A percentile compares a stretch with the other conserved stretches of the same genome.
phyloP scores from a whole-genome alignment of 1,284 basidiomycete species.

The Ustilago crameri region DNA sequence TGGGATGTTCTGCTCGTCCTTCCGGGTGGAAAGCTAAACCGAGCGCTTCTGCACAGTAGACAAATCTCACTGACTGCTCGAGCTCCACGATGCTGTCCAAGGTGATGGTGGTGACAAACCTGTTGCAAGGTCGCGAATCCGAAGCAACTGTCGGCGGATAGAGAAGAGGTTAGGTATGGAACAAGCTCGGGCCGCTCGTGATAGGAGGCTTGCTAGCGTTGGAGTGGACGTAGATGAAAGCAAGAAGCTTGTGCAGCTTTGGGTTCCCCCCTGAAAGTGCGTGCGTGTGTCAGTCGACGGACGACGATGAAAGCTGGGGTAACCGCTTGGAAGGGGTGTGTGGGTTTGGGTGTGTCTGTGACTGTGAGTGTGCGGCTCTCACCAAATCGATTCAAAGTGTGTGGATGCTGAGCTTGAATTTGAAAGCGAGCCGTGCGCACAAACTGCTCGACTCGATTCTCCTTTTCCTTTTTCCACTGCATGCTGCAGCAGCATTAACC shows the following conservation, averaged over 20 bases:
- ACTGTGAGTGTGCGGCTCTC: background rate
- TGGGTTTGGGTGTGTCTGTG: background rate
- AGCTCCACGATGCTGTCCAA: no score
- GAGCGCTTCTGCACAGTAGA: no score
- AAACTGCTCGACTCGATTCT: background rate
- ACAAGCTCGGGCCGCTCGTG: background rate
- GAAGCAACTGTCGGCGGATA: no score
- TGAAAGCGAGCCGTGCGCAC: slow-evolving; percentile 2
- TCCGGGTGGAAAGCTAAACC: no score
- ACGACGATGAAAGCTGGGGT: slow-evolving; percentile 2
- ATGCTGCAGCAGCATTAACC: no score
- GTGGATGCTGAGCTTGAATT: slow-evolving; percentile 3
- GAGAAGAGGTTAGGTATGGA: background rate
- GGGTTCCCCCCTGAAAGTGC: slow-evolving; percentile 8
- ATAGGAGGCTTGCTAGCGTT: background rate
- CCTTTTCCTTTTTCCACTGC: no score
- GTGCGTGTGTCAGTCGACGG: background rate
- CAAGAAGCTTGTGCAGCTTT: background rate
- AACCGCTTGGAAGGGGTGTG: no score
- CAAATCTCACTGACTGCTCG: no score
- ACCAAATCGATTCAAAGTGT: background rate
- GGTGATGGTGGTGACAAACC: no score
- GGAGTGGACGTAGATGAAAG: background rate
- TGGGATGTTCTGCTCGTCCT: no score
- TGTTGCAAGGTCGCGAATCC: no score